A percentile compares a stretch with the other conserved stretches of the same genome.
Evolutionary conservation across 306 rosid species (phyloP).

Genomic region (Fragaria iinumae): DNA sequence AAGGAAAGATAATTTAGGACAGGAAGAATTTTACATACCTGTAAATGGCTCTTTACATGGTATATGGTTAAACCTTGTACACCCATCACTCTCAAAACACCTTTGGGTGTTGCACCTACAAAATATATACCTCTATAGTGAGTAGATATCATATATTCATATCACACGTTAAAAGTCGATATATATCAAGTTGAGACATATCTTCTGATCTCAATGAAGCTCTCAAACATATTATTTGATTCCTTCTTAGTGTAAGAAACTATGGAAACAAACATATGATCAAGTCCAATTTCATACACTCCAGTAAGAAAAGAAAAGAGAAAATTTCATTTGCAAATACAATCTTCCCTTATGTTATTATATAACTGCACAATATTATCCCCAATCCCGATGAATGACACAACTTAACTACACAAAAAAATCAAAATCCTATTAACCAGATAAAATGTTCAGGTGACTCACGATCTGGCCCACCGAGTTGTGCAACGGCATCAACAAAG

Average conservation of each 20-base stretch:
- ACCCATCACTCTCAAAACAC: conserved; percentile 98
- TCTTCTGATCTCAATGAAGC: not conserved
- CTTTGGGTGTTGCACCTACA: conserved; percentile 96
- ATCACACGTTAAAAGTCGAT: conserved; percentile 11
- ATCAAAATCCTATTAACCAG: conserved; percentile 23
- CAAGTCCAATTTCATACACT: not conserved
- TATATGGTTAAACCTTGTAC: conserved; percentile 94
- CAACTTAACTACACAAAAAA: conserved; percentile 9
- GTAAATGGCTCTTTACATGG: conserved; percentile 97
- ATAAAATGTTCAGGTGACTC: conserved; percentile 44
- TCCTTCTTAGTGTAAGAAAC: not conserved
- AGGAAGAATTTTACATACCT: conserved; percentile 41
- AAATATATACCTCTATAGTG: conserved; percentile 5
- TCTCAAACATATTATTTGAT: not conserved
- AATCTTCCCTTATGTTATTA: conserved; percentile 1
- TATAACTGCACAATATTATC: not conserved
- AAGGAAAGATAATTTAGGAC: not conserved
- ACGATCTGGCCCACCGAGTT: conserved; percentile 99
- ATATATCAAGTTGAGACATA: conserved; percentile 11
- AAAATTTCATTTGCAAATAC: not conserved
- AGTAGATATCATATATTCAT: conserved; percentile 1
- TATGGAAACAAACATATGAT: not conserved
- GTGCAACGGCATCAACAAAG: conserved; percentile 94
- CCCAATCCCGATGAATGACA: conserved; percentile 11
- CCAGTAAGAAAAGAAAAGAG: not conserved